Evolutionary conservation across 495 filamentous ascomycete genomes (phyloP).

Genomic region (Lepidopterella palustris): DNA sequence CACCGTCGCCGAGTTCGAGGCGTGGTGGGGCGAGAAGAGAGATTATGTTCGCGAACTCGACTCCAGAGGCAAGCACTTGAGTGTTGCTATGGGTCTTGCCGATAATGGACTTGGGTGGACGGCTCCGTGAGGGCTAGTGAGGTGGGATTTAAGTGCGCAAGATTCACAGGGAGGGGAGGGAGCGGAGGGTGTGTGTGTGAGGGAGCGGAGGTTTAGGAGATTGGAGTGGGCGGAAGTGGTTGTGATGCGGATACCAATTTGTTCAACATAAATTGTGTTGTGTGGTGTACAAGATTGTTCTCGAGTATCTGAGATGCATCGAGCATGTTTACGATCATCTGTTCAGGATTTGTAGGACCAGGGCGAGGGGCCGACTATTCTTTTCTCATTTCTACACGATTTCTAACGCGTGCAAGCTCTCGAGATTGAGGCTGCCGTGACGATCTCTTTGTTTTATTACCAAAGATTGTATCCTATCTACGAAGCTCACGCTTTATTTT

Average conservation of each 20-base stretch:
- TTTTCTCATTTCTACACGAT: not conserved
- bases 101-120: conserved; percentile 20
- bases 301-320: too few species aligned
- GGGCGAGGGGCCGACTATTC: too few species aligned
- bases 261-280: too few species aligned
- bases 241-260: not conserved
- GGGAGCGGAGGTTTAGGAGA: not conserved
- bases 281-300: too few species aligned
- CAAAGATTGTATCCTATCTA: not conserved
- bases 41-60: conserved; percentile 3
- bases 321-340: too few species aligned
- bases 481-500: not conserved
- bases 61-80: conserved; percentile 9
- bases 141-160: conserved; percentile 10
- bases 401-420: too few species aligned
- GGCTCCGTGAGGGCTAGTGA: conserved; percentile 22
- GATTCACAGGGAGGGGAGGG: not conserved
- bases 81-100: conserved; percentile 5
- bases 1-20: conserved; percentile 14
- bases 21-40: conserved; percentile 22
- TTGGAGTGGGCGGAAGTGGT: not conserved
- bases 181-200: not conserved
- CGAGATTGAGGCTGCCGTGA: not conserved
- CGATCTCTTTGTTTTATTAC: not conserved
- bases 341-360: not conserved